Conservation (phyloP, 2,329 filamentous ascomycete species). For the Ambrosiella xylebori region DNA sequence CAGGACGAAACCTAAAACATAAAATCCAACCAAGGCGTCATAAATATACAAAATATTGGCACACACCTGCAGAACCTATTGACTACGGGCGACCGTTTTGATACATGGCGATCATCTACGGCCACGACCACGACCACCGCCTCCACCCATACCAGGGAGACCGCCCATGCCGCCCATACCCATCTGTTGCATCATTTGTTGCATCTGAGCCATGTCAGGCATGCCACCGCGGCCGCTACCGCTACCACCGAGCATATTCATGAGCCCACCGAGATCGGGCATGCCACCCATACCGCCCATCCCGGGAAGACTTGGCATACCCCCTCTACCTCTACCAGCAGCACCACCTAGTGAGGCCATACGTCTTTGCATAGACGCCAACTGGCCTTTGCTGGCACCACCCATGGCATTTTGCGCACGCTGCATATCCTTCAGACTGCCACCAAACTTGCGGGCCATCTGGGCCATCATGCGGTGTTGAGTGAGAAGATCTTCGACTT, state of each 20-base stretch:
- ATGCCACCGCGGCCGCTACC: conserved; percentile 42
- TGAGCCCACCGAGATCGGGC: conserved; percentile 71
- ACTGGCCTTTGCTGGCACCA: conserved; percentile 75
- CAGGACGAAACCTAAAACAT: neutral
- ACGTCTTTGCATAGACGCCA: conserved; percentile 97
- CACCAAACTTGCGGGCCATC: conserved; percentile 98
- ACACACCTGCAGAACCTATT: neutral
- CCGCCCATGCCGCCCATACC: conserved; percentile 34
- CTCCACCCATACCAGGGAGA: conserved; percentile 20
- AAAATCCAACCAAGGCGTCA: conserved; percentile 2
- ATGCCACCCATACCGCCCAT: conserved; percentile 73
- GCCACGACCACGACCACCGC: conserved; percentile 14
- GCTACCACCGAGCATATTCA: conserved; percentile 74
- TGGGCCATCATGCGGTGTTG: conserved; percentile 98
- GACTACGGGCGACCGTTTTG: neutral
- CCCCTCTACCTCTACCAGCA: conserved; percentile 23
- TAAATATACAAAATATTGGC: conserved; percentile 4
- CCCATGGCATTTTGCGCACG: conserved; percentile 80
- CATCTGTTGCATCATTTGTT: conserved; percentile 63
- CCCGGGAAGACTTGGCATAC: conserved; percentile 34
- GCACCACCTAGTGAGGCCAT: conserved; percentile 84
- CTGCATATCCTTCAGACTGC: conserved; percentile 96
- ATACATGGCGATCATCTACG: neutral
- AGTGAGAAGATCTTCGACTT: conserved; percentile 92
- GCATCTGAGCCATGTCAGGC: conserved; percentile 61